Conservation (phyloP, 2,329 filamentous ascomycete genomes). For the Scedosporium boydii region DNA sequence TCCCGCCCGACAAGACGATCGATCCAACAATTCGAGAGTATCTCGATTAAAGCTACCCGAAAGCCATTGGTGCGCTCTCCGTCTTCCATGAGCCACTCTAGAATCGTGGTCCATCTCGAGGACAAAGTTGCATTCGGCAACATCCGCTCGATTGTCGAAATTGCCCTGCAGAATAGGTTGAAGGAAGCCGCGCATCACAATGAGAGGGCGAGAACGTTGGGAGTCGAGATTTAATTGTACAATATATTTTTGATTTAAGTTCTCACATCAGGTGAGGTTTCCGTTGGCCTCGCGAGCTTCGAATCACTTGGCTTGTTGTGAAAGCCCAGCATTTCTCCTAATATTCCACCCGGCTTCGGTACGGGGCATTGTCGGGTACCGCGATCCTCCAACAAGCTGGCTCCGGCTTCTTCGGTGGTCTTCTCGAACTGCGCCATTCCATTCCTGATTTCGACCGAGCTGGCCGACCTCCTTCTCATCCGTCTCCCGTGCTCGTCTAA, state of each 20-base stretch:
- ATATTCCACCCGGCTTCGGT: constrained; percentile 73
- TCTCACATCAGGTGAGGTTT: background rate
- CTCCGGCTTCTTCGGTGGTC: constrained; percentile 7
- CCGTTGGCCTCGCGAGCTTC: background rate
- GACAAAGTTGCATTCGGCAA: too few relatives aligned
- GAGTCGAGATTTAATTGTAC: background rate
- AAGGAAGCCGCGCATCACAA: background rate
- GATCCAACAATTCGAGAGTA: too few relatives aligned
- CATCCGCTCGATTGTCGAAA: too few relatives aligned
- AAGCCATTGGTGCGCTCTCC: too few relatives aligned
- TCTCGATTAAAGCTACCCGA: too few relatives aligned
- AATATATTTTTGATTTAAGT: constrained; percentile 3
- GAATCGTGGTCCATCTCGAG: too few relatives aligned
- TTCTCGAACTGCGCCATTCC: constrained; percentile 40
- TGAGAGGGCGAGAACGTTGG: background rate
- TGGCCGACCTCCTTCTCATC: constrained; percentile 32
- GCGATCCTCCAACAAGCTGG: background rate
- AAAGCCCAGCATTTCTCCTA: constrained; percentile 70
- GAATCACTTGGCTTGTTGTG: constrained; percentile 22
- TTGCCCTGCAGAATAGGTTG: too few relatives aligned
- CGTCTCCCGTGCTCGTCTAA: constrained; percentile 36
- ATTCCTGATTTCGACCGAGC: constrained; percentile 29
- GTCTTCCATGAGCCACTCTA: too few relatives aligned
- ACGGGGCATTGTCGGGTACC: constrained; percentile 72
- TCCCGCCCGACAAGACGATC: too few relatives aligned